Conservation (phyloP, 2,329 filamentous ascomycete genomes). For the Nakataea oryzae region DNA sequence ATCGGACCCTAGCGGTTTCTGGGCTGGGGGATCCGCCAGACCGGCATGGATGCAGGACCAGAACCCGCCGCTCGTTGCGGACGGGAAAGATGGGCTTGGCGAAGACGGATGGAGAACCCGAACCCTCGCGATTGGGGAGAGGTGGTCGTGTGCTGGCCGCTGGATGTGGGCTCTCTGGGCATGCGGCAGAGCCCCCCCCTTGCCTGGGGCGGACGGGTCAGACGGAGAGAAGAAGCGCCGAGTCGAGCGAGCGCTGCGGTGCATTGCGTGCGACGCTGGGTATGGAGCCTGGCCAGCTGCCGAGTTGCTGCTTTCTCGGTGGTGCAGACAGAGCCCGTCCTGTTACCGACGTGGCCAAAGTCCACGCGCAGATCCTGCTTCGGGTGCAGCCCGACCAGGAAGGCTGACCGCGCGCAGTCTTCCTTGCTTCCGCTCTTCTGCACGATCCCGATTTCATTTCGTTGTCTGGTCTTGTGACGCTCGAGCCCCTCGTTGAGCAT, state of each 20-base stretch:
- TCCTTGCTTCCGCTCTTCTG: not conserved
- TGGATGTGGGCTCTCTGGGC: not conserved
- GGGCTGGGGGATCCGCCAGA: not conserved
- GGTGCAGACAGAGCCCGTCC: no score
- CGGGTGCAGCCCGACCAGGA: not conserved
- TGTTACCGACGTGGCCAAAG: no score
- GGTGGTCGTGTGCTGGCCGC: not conserved
- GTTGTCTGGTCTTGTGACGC: not conserved
- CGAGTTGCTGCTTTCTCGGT: not conserved
- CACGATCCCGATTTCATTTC: not conserved
- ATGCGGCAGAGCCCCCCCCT: not conserved
- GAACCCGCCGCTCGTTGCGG: not conserved
- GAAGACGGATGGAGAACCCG: not conserved
- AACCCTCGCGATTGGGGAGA: not conserved
- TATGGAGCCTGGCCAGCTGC: not conserved
- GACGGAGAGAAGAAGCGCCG: not conserved
- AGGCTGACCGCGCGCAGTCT: not conserved
- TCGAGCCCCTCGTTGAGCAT: not conserved
- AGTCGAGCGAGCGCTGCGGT: not conserved
- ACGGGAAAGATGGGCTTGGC: no score
- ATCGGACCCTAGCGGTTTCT: not conserved
- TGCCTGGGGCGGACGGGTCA: not conserved
- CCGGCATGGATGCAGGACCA: not conserved
- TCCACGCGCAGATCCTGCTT: not conserved
- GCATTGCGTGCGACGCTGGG: not conserved